Percentiles rank a stretch among this genome's conserved stretches.
Conservation (phyloP, 257 asterid genomes). For the Cordia subcordata region DNA sequence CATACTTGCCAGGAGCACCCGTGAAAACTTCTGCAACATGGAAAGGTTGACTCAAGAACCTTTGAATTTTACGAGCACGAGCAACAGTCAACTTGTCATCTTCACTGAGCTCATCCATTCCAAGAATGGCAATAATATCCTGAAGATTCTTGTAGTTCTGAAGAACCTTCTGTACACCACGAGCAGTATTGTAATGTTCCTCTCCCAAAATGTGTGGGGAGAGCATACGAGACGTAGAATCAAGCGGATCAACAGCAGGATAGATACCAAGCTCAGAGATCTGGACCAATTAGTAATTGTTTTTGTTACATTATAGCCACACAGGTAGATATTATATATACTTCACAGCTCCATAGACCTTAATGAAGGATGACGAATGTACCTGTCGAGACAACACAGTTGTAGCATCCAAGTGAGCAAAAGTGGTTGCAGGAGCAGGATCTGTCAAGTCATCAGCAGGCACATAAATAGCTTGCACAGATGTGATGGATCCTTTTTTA, state of each 20-base stretch:
- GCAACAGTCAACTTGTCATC: slow-evolving; percentile 97
- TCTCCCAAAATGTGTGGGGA: slow-evolving; percentile 97
- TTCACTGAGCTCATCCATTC: slow-evolving; percentile 99
- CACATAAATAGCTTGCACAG: slow-evolving; percentile 98
- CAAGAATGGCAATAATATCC: slow-evolving; percentile 96
- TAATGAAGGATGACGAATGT: no score
- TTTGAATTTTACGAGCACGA: slow-evolving; percentile 90
- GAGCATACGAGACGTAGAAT: slow-evolving; percentile 98
- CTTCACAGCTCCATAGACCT: no score
- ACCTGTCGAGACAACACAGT: slow-evolving; percentile 90
- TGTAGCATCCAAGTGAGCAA: slow-evolving; percentile 99
- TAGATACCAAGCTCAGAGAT: slow-evolving; percentile 98
- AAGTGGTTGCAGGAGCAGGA: slow-evolving; percentile 99
- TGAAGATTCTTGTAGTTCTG: slow-evolving; percentile 98
- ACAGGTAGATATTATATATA: no score
- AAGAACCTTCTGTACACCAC: slow-evolving; percentile 98
- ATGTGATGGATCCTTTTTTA: slow-evolving; percentile 93
- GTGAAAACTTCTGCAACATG: slow-evolving; percentile 99
- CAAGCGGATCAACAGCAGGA: slow-evolving; percentile 98
- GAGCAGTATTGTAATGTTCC: slow-evolving; percentile 93
- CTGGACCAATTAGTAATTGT: no score
- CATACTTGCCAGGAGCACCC: slow-evolving; percentile 96
- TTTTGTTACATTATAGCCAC: no score
- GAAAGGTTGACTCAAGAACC: slow-evolving; percentile 98
- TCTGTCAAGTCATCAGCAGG: slow-evolving; percentile 99